phyloP scores from a whole-genome alignment of 2,329 filamentous ascomycete genomes.

The Metarhizium humberi region DNA sequence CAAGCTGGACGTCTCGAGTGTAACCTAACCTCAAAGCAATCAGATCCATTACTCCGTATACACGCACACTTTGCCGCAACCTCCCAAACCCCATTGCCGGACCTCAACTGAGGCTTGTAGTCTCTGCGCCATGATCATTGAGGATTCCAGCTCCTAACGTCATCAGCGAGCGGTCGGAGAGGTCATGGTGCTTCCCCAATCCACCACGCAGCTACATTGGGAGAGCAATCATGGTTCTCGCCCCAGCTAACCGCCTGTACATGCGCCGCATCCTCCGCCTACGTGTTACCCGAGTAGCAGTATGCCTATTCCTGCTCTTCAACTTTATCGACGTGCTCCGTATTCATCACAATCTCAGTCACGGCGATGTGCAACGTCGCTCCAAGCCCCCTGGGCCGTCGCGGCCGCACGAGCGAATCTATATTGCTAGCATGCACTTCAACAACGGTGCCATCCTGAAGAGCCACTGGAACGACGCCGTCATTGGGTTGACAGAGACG shows the following conservation, averaged over 20 bases:
- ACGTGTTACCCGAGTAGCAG: constrained; percentile 22
- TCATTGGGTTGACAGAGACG: constrained; percentile 45
- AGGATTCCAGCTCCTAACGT: background rate
- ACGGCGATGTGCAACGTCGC: constrained; percentile 15
- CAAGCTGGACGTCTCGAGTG: no score
- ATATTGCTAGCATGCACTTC: constrained; percentile 62
- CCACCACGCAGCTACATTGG: background rate
- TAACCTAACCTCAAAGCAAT: no score
- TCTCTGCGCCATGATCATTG: background rate
- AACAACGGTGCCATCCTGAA: constrained; percentile 54
- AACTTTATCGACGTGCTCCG: constrained; percentile 30
- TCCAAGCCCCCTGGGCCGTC: constrained; percentile 7
- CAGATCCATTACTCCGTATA: no score
- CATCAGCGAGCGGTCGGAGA: background rate
- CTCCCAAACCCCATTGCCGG: background rate
- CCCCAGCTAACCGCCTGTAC: constrained; percentile 21
- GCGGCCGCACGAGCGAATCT: constrained; percentile 38
- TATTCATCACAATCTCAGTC: constrained; percentile 23
- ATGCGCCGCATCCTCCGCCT: constrained; percentile 28
- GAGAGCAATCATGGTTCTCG: constrained; percentile 16
- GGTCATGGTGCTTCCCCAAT: constrained; percentile 1
- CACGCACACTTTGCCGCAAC: no score
- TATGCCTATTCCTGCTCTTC: constrained; percentile 25
- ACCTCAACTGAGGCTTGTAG: background rate
- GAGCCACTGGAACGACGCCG: constrained; percentile 51